A percentile compares a stretch with the other conserved stretches of the same genome.
These are phyloP conservation scores for Cryphonectria naterciae DNA, from an alignment of 2,329 filamentous ascomycete species.

Conservation along the genomic window DNA sequence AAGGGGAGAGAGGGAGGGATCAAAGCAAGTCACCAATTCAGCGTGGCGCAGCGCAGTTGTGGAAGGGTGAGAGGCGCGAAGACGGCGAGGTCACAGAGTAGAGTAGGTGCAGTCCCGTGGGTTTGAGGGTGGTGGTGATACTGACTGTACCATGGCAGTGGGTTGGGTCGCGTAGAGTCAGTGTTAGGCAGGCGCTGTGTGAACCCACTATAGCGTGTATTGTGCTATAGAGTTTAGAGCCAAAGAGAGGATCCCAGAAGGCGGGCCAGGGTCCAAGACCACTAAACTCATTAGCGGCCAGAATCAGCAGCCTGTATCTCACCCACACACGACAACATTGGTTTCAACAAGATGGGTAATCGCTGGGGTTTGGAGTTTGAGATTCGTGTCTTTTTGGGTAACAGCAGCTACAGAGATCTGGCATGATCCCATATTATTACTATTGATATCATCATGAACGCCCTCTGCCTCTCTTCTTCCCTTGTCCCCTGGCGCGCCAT, in stretches of 20 bases:
- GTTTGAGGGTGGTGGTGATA: background rate
- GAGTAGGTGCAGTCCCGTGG: background rate
- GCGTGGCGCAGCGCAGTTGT: background rate
- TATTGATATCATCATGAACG: background rate
- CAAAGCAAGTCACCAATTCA: background rate
- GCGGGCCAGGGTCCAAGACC: background rate
- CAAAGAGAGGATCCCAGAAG: background rate
- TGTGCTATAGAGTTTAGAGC: too few species aligned
- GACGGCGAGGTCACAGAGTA: background rate
- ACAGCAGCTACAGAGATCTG: conserved; percentile 15
- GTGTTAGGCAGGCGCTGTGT: background rate
- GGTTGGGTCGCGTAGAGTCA: conserved; percentile 11
- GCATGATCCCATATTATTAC: background rate
- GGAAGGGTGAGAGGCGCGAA: background rate
- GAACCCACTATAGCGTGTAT: background rate
- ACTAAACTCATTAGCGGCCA: background rate
- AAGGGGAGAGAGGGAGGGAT: too few species aligned
- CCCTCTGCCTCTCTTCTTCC: too few species aligned
- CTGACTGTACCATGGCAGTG: background rate
- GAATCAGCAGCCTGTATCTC: background rate
- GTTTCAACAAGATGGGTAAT: conserved; percentile 20
- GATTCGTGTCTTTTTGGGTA: conserved; percentile 2
- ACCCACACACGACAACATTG: conserved; percentile 13
- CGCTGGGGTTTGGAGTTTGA: conserved; percentile 16
- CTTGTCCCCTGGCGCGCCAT: background rate